Evolutionary conservation across 306 rosid genomes (phyloP).

Genomic region (Betula pendula): DNA sequence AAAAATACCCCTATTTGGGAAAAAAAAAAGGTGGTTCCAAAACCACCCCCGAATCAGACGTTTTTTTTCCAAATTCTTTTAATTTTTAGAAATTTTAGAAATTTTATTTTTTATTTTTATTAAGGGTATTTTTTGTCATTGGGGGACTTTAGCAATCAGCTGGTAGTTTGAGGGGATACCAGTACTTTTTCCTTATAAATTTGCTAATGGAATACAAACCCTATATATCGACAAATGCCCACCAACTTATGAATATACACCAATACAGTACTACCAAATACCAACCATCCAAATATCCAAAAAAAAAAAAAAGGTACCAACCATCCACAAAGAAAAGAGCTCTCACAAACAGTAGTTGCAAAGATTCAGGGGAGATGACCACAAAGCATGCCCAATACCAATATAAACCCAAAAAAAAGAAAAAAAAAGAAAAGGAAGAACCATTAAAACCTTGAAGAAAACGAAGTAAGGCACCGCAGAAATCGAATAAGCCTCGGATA

Average conservation of each 20-base stretch:
- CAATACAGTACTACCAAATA: neutral
- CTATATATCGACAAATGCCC: neutral
- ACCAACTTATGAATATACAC: neutral
- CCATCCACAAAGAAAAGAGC: neutral
- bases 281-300: too few relatives aligned
- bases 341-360: neutral
- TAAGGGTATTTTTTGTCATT: too few relatives aligned
- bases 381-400: neutral
- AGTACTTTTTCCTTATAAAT: too few relatives aligned
- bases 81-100: too few relatives aligned
- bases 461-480: constrained; percentile 90
- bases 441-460: constrained; percentile 63
- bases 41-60: too few relatives aligned
- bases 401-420: neutral
- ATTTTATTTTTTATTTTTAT: too few relatives aligned
- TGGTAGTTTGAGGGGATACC: too few relatives aligned
- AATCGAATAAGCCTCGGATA: constrained; percentile 82
- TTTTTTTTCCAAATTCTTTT: too few relatives aligned
- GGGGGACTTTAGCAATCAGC: too few relatives aligned
- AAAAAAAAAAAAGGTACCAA: too few relatives aligned
- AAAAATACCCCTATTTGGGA: too few relatives aligned
- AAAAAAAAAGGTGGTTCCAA: too few relatives aligned
- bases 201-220: neutral
- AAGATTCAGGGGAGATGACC: neutral
- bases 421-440: constrained; percentile 1